phyloP scores from a whole-genome alignment of 2,329 filamentous ascomycete species.

The Ophiocordyceps australis region DNA sequence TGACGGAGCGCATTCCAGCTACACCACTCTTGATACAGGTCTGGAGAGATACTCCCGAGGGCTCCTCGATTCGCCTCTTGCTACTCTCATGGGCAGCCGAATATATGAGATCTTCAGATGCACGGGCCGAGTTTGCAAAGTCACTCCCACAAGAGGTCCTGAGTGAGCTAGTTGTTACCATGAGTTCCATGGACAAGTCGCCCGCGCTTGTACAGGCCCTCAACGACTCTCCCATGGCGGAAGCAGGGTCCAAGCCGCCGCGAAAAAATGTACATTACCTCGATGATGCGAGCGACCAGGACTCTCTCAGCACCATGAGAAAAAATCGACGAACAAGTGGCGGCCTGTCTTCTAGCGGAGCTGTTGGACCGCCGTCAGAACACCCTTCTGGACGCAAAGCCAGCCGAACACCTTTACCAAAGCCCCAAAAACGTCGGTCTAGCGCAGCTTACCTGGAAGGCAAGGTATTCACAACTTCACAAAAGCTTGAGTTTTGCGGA shows the following conservation, averaged over 20 bases:
- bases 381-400: conserved; percentile 10
- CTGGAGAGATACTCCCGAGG: conserved; percentile 43
- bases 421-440: conserved; percentile 16
- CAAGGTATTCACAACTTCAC: conserved; percentile 14
- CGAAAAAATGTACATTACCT: conserved; percentile 31
- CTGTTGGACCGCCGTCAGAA: conserved; percentile 5
- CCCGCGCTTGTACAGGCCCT: conserved; percentile 12
- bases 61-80: conserved; percentile 38
- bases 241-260: conserved; percentile 6
- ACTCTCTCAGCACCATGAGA: conserved; percentile 12
- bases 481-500: conserved; percentile 38
- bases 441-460: conserved; percentile 13
- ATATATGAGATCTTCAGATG: conserved; percentile 39
- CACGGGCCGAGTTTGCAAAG: conserved; percentile 37
- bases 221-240: conserved; percentile 6
- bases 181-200: conserved; percentile 33
- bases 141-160: conserved; percentile 43
- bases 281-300: conserved; percentile 22
- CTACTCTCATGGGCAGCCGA: conserved; percentile 44
- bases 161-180: conserved; percentile 42
- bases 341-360: conserved; percentile 1
- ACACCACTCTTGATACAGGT: conserved; percentile 40
- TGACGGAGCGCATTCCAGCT: conserved; percentile 36
- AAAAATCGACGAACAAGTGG: conserved; percentile 22
- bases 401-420: conserved; percentile 11